These are phyloP conservation scores for Chenopodium formosanum DNA, from an alignment of 148 eudicot genomes.

Conservation along the genomic window DNA sequence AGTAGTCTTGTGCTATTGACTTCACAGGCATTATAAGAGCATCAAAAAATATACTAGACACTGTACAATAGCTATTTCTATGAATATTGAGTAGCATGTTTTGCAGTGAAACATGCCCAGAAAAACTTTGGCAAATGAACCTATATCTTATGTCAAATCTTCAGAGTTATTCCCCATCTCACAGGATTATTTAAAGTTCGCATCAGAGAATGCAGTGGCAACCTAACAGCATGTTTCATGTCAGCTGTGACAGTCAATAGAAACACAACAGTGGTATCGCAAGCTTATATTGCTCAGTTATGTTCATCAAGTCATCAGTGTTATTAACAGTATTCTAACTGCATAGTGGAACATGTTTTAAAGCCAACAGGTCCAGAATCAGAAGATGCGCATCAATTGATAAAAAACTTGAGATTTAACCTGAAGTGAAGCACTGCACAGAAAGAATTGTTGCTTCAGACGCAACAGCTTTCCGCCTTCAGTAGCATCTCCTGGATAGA, in stretches of 20 bases:
- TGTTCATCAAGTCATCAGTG: not conserved
- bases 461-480: conserved; percentile 86
- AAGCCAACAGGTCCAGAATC: not conserved
- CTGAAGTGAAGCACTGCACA: conserved; percentile 99
- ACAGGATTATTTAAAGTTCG: not conserved
- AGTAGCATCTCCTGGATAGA: conserved; percentile 98
- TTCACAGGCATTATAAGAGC: not conserved
- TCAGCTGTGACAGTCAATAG: not conserved
- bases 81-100: not conserved
- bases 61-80: not conserved
- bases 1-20: not conserved
- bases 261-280: not conserved
- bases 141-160: not conserved
- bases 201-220: not conserved
- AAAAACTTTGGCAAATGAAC: not conserved
- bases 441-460: conserved; percentile 92
- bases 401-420: conserved; percentile 32
- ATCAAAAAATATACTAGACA: not conserved
- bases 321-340: not conserved
- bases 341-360: not conserved
- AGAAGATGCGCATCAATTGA: not conserved
- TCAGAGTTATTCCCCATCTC: not conserved
- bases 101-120: not conserved
- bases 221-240: not conserved
- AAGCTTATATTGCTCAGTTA: conserved; percentile 2